Base-by-base conservation (phyloP, 2,329 filamentous ascomycete genomes). In the Scytalidium sp. region DNA sequence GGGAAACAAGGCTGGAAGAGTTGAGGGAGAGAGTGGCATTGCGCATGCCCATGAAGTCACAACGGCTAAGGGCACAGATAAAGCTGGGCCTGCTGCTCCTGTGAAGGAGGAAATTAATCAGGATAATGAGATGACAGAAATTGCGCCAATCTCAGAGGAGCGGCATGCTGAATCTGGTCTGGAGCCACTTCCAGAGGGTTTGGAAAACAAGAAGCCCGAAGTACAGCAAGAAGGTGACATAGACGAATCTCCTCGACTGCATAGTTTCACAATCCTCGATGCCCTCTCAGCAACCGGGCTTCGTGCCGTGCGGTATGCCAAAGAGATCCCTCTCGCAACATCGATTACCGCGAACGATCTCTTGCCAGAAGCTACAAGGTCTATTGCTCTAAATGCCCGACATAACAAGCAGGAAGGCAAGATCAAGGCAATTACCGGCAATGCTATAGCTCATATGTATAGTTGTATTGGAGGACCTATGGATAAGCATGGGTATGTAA, bases 381-480 rank as follows among this genome's bases (percentile, higher is more conserved):
- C 89, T 3, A 97, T 99, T 66, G 81, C 84, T 60, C 76, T 87
- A 58, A 99, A 99, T 63, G 85, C 94, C 29, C 75, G 84, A 54
- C 88, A 97, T 70, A 99, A 97, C 66, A 77, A 79, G 13, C 76
- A 96, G 2, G 73, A 81, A 41, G 76, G 82, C 43, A 87, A 83
- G 59, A 87, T 97, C 51, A 79, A 76, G 3, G 80, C 89, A 3
- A 87, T 84, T 25, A 84, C 85, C 27, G 87, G 89, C 41, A 93
- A 97, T 70, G 94, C 94, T 1, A 81, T 94, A 43, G 84, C 83
- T 3, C 90, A 96, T 69, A 97, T 99, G 93, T 97, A 97, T 79
- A 79, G 53, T 73, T 82, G 87, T 42, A 79, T 83, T 6, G 77
- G 60, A 60, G 71, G 70, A 47, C 58, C 59, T 36, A 50, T 29